A percentile compares a stretch with the other conserved stretches of the same genome.
These are phyloP conservation scores for Porcisia hertigi DNA, from an alignment of 208 protist species.

Conservation along the genomic window DNA sequence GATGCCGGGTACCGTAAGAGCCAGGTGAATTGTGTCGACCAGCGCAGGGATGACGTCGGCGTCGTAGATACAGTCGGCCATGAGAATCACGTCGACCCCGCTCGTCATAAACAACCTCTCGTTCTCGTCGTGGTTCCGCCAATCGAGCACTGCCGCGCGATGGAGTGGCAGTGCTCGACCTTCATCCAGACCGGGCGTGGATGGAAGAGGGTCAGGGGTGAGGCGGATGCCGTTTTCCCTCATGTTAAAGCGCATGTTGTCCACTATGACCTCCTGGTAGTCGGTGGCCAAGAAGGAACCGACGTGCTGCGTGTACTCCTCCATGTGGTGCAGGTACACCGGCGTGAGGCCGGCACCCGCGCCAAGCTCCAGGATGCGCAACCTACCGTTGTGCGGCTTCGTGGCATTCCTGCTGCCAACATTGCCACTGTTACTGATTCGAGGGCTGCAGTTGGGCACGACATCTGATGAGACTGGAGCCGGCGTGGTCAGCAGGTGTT, in stretches of 20 bases:
- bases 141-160: slow-evolving; percentile 59
- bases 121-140: slow-evolving; percentile 48
- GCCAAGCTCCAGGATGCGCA: slow-evolving; percentile 77
- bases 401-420: neutral
- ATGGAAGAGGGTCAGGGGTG: slow-evolving; percentile 25
- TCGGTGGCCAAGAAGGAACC: slow-evolving; percentile 55
- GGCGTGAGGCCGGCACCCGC: slow-evolving; percentile 76
- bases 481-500: neutral
- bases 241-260: slow-evolving; percentile 77
- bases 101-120: slow-evolving; percentile 41
- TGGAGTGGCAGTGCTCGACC: slow-evolving; percentile 37
- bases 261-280: slow-evolving; percentile 68
- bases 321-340: slow-evolving; percentile 46
- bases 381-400: slow-evolving; percentile 21
- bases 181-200: slow-evolving; percentile 31
- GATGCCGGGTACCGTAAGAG: slow-evolving; percentile 15
- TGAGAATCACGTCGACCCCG: slow-evolving; percentile 61
- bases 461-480: neutral
- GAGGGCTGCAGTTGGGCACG: neutral
- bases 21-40: slow-evolving; percentile 52
- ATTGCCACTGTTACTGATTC: neutral
- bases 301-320: slow-evolving; percentile 44
- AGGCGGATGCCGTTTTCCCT: slow-evolving; percentile 35
- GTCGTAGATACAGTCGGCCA: slow-evolving; percentile 87
- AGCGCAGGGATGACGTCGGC: slow-evolving; percentile 55